These are phyloP conservation scores for Arthrocladium fulminans DNA, from an alignment of 2,329 filamentous ascomycete genomes.

Conservation along the genomic window DNA sequence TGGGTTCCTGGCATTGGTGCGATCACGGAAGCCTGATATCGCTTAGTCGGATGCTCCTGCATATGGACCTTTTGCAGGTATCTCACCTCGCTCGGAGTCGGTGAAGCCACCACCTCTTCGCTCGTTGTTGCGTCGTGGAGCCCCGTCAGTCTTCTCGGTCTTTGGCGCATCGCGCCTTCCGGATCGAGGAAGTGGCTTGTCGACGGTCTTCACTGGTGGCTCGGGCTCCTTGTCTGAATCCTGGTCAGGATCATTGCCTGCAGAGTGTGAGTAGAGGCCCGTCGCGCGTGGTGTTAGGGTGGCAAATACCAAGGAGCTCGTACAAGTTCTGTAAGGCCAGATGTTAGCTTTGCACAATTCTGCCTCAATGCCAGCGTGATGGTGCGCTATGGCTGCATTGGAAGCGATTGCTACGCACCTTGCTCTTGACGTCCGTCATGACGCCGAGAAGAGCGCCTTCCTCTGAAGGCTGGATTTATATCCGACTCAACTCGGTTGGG, in stretches of 20 bases:
- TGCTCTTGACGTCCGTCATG: constrained; percentile 46
- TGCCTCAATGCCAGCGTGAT: constrained; percentile 1
- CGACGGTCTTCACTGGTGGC: constrained; percentile 78
- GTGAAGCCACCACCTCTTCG: constrained; percentile 50
- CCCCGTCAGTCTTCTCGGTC: constrained; percentile 49
- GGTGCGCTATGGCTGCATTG: constrained; percentile 13
- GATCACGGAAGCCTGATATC: constrained; percentile 63
- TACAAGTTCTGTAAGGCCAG: constrained; percentile 68
- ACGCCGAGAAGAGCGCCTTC: constrained; percentile 42
- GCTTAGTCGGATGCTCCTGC: background rate
- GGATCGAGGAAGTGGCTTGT: constrained; percentile 68
- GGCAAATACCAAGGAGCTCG: constrained; percentile 83
- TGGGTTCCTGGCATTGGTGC: constrained; percentile 66
- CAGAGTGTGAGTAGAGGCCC: constrained; percentile 13
- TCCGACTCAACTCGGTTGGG: constrained; percentile 37
- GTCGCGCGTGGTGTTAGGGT: constrained; percentile 18
- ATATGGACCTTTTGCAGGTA: constrained; percentile 13
- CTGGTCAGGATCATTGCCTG: constrained; percentile 62
- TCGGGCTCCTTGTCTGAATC: constrained; percentile 65
- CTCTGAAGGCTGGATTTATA: constrained; percentile 40
- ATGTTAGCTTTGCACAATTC: constrained; percentile 31
- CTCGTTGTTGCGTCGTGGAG: constrained; percentile 38
- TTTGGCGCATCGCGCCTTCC: constrained; percentile 81
- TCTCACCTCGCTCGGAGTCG: constrained; percentile 83
- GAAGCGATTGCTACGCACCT: constrained; percentile 32